Evolutionary conservation across 2,329 filamentous ascomycete species (phyloP), one percentile per base, ranked within the genome.

Genomic region (Scolecobasidium constrictum): DNA sequence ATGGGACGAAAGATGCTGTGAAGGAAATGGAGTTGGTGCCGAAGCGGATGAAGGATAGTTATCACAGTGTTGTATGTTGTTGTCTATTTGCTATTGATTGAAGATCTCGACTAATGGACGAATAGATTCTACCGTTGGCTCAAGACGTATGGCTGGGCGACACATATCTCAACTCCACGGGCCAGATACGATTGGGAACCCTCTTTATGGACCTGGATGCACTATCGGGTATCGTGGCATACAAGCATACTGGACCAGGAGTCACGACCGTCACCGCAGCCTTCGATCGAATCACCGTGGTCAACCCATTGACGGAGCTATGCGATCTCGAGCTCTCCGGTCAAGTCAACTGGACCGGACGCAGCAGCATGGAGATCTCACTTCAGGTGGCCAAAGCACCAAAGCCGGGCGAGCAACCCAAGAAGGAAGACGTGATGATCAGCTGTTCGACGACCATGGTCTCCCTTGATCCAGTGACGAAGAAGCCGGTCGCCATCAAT

Each of bases 151-250:
- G 81, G 80, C 65, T 88, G 11, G 71, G 83, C 9, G 83, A 88
- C 56, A 82, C 78, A 0, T 88, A 88, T 54, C 74, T 86, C 53
- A 87, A 87, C 59, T 73, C 81, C 1, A 78, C 77, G 1, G 83
- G 83, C 0, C 81, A 86, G 51, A 82, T 88, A 50, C 71, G 79
- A 42, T 68, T 87, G 5, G 83, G 83, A 0, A 78, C 82, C 0
- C 65, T 88, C 13, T 76, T 88, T 47, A 87, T 87, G 81, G 83
- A 88, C 48, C 70, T 88, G 2, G 83, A 88, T 60, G 83, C 83
- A 0, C 62, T 88, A 5, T 82, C 82, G 1, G 83, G 84, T 7
- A 75, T 87, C 37, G 75, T 88, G 44, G 82, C 83, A 15, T 81
- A 83, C 57, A 81, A 78, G 47, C 77, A 78, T 50, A 77, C 75